Evolutionary conservation across 768 basidiomycete genomes (phyloP), one percentile per base, ranked within the genome.

Genomic region (Mycena olivaceomarginata): DNA sequence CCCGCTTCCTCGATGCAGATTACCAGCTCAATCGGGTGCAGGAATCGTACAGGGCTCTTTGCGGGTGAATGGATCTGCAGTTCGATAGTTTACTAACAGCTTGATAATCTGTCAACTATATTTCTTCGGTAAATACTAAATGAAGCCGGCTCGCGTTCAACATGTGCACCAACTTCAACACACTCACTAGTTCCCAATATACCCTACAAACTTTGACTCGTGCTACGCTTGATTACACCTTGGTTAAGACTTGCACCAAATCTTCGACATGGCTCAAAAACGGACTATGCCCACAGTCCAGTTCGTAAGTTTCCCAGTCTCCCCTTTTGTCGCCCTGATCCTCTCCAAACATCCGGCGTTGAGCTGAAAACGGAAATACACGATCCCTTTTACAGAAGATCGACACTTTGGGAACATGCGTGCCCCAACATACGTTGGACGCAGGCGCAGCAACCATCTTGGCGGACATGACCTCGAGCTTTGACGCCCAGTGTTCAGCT

Each of bases 41-140:
- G 15, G 62, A 40, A 57, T 68, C 46, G 10, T 74, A 69, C 22
- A 56, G 51, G n/a, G 46, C 70, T n/a, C 70, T 22, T n/a, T 62
- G 40, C 64, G 25, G 18, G 41, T 85, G 90, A 68, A 48, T 31
- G 4, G 2, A 31, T 31, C 31, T 31, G 31, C 31, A 31, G 31
- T 31, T 31, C 31, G 31, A 31, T 31, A 31, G 31, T 31, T 31
- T 31, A 31, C 31, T 31, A 31, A 3, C 3, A 31, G 31, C 31
- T 31, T 31, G 31, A 31, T 3, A 31, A 31, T 31, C 31, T 31
- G 31, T 31, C 31, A 31, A 31, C 31, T 31, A 4, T 31, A 31
- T 31, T 31, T 31, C 31, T 31, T 31, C 31, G 3, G 3, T 31
- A 31, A 31, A 31, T 31, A 31, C 31, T 31, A 31, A 25, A 31